Evolutionary conservation across 1,284 basidiomycete genomes (phyloP).

Genomic region (Fistulina hepatica): DNA sequence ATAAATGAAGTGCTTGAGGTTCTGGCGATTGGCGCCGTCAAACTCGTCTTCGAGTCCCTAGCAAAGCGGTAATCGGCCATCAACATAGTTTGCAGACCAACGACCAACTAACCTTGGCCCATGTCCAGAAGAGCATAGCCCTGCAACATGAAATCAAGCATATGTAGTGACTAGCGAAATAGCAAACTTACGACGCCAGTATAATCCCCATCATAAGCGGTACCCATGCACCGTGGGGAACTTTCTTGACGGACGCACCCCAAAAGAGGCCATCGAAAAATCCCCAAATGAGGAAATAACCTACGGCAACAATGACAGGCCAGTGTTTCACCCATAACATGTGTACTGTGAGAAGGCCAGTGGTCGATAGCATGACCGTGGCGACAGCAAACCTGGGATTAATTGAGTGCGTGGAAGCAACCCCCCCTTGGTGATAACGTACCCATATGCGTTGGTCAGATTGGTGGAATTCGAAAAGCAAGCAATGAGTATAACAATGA

Average conservation of each 20-base stretch:
- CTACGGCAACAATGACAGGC: constrained; percentile 32
- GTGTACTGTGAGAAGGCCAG: constrained; percentile 44
- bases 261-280: constrained; percentile 57
- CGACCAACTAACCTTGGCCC: constrained; percentile 37
- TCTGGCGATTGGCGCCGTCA: constrained; percentile 43
- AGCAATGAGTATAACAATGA: constrained; percentile 44
- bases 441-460: constrained; percentile 38
- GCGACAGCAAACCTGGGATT: constrained; percentile 52
- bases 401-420: constrained; percentile 25
- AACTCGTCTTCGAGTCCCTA: constrained; percentile 49
- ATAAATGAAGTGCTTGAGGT: constrained; percentile 41
- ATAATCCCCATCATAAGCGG: constrained; percentile 45
- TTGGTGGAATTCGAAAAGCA: constrained; percentile 42
- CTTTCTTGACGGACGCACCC: constrained; percentile 49
- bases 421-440: constrained; percentile 4
- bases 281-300: constrained; percentile 44
- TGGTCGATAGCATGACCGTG: constrained; percentile 54
- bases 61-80: not conserved
- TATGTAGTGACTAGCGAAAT: not conserved
- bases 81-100: not conserved
- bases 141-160: constrained; percentile 18
- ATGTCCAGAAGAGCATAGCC: constrained; percentile 44
- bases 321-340: constrained; percentile 45
- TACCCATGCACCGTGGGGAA: constrained; percentile 55
- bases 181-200: constrained; percentile 23